A percentile compares a stretch with the other conserved stretches of the same genome.
These are phyloP conservation scores for Boletellus ananas DNA, from an alignment of 768 basidiomycete genomes.

Conservation along the genomic window DNA sequence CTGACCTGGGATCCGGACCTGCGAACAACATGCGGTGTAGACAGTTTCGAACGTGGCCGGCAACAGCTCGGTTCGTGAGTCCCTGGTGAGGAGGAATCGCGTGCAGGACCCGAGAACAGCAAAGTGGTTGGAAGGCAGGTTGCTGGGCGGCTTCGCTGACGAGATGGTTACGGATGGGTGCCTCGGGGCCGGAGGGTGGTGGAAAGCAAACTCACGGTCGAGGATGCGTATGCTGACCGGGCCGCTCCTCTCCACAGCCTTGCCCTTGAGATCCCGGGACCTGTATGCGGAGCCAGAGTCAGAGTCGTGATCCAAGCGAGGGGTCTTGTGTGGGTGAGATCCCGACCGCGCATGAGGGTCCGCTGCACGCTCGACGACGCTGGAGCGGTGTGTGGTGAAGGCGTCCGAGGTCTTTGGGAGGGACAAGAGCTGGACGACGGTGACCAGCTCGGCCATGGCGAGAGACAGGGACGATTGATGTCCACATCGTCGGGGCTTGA, in stretches of 20 bases:
- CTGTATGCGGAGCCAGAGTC: slow-evolving; percentile 68
- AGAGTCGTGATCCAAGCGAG: slow-evolving; percentile 62
- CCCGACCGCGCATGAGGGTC: slow-evolving; percentile 42
- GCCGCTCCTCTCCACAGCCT: slow-evolving; percentile 26
- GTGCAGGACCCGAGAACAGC: slow-evolving; percentile 36
- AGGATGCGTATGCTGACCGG: slow-evolving; percentile 47
- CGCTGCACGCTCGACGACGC: slow-evolving; percentile 30
- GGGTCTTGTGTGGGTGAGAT: slow-evolving; percentile 64
- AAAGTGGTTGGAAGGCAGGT: slow-evolving; percentile 18
- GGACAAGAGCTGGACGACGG: slow-evolving; percentile 33
- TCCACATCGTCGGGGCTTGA: background rate
- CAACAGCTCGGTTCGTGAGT: slow-evolving; percentile 28
- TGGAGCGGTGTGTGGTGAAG: slow-evolving; percentile 41
- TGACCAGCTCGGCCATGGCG: slow-evolving; percentile 38
- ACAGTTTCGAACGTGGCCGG: slow-evolving; percentile 54
- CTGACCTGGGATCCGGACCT: slow-evolving; percentile 49
- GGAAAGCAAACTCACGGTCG: slow-evolving; percentile 28
- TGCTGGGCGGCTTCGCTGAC: slow-evolving; percentile 12
- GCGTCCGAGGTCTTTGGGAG: slow-evolving; percentile 51
- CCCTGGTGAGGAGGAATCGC: slow-evolving; percentile 39
- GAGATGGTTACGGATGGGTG: background rate
- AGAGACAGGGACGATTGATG: too few species aligned
- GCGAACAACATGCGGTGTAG: slow-evolving; percentile 52
- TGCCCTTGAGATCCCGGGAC: slow-evolving; percentile 34
- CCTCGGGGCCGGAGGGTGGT: background rate